These are phyloP conservation scores for Telfairia occidentalis DNA, from an alignment of 331 rosid genomes.

Conservation along the genomic window DNA sequence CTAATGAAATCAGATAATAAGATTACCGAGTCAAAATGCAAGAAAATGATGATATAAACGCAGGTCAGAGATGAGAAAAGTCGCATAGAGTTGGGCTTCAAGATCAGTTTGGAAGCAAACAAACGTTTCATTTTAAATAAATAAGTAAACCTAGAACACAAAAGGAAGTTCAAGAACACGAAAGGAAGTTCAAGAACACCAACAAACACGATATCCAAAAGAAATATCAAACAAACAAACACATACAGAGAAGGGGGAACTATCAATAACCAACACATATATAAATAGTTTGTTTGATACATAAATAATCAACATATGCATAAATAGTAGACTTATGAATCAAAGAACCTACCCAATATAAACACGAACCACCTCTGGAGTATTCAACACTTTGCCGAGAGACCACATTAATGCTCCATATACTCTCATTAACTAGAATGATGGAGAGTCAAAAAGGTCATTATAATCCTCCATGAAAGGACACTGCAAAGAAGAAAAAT, in stretches of 20 bases:
- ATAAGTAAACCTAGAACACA: background rate
- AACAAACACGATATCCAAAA: too few species aligned
- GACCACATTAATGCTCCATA: conserved; percentile 99
- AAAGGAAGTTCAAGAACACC: too few species aligned
- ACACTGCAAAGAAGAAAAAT: background rate
- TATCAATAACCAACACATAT: background rate
- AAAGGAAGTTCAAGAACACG: too few species aligned
- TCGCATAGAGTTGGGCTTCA: background rate
- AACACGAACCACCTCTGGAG: conserved; percentile 85
- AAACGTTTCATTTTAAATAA: background rate
- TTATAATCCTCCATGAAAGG: background rate
- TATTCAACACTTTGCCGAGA: conserved; percentile 70
- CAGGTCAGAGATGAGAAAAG: background rate
- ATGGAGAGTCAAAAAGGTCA: background rate
- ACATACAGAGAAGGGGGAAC: too few species aligned
- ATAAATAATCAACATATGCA: too few species aligned
- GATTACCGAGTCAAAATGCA: background rate
- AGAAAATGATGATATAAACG: background rate
- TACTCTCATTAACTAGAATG: conserved; percentile 76
- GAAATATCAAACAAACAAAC: too few species aligned
- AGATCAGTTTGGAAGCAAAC: background rate
- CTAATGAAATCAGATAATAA: conserved; percentile 23
- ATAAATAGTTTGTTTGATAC: too few species aligned
- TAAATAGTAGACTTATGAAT: background rate
- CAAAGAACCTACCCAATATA: conserved; percentile 60